phyloP scores from a whole-genome alignment of 768 basidiomycete species.

The Asterophora parasitica region DNA sequence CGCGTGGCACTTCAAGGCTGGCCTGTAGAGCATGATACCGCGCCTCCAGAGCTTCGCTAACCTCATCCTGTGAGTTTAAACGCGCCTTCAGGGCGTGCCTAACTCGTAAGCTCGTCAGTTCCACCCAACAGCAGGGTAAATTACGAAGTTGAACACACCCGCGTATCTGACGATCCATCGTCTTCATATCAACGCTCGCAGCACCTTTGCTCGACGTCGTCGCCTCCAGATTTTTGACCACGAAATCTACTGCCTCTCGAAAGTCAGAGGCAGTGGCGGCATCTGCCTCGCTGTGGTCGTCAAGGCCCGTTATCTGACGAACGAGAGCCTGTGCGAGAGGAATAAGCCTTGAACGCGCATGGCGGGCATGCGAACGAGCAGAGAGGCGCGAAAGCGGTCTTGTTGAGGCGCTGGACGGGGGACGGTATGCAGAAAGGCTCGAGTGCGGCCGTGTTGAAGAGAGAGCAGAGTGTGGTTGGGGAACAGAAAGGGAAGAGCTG shows the following conservation, averaged over 20 bases:
- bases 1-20: slow-evolving; percentile 43
- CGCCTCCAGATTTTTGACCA: slow-evolving; percentile 54
- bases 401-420: slow-evolving; percentile 26
- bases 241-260: slow-evolving; percentile 49
- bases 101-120: slow-evolving; percentile 6
- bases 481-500: slow-evolving; percentile 18
- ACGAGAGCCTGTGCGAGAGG: slow-evolving; percentile 52
- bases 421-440: slow-evolving; percentile 13
- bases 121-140: not conserved
- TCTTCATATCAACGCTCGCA: slow-evolving; percentile 49
- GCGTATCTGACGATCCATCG: slow-evolving; percentile 50
- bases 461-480: slow-evolving; percentile 40
- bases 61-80: slow-evolving; percentile 56
- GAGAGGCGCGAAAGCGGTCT: slow-evolving; percentile 41
- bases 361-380: slow-evolving; percentile 28
- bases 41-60: slow-evolving; percentile 57
- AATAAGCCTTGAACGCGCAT: slow-evolving; percentile 49
- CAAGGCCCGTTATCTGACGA: slow-evolving; percentile 47
- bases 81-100: slow-evolving; percentile 67
- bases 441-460: slow-evolving; percentile 24
- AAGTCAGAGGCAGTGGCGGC: slow-evolving; percentile 30
- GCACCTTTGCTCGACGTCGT: slow-evolving; percentile 51
- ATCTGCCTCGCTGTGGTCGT: slow-evolving; percentile 36
- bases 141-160: slow-evolving; percentile 42
- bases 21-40: slow-evolving; percentile 48